phyloP scores from a whole-genome alignment of 768 basidiomycete genomes.

The Pholiota conissans region DNA sequence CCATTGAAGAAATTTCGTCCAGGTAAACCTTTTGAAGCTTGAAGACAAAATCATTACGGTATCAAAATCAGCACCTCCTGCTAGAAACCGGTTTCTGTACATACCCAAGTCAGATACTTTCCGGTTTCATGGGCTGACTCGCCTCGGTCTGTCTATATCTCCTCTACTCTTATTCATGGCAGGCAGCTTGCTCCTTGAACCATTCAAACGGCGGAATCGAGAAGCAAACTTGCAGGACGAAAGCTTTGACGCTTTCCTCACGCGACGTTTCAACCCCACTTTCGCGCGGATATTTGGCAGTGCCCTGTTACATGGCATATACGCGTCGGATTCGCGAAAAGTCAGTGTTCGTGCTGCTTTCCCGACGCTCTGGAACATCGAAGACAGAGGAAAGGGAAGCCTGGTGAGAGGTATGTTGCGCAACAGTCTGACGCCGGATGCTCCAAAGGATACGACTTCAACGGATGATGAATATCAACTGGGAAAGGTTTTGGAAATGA shows the following conservation, averaged over 20 bases:
- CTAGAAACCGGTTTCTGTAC: conserved; percentile 74
- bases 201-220: conserved; percentile 48
- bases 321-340: conserved; percentile 78
- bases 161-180: conserved; percentile 51
- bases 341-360: conserved; percentile 81
- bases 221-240: conserved; percentile 58
- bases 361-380: conserved; percentile 69
- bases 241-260: conserved; percentile 75
- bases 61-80: conserved; percentile 66
- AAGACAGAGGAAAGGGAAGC: conserved; percentile 67
- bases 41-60: conserved; percentile 63
- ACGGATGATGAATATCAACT: conserved; percentile 27
- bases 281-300: conserved; percentile 76
- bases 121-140: conserved; percentile 49
- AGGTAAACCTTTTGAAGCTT: conserved; percentile 81
- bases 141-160: conserved; percentile 39
- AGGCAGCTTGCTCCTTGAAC: conserved; percentile 48
- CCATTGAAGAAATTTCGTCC: conserved; percentile 9
- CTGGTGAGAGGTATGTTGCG: conserved; percentile 59
- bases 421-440: conserved; percentile 8
- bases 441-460: conserved; percentile 4
- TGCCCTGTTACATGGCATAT: conserved; percentile 91
- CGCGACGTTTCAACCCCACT: conserved; percentile 67
- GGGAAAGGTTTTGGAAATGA: conserved; percentile 44
- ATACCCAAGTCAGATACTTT: conserved; percentile 33